Evolutionary conservation across 768 basidiomycete species (phyloP).

Genomic region (Kondoa subrosea): DNA sequence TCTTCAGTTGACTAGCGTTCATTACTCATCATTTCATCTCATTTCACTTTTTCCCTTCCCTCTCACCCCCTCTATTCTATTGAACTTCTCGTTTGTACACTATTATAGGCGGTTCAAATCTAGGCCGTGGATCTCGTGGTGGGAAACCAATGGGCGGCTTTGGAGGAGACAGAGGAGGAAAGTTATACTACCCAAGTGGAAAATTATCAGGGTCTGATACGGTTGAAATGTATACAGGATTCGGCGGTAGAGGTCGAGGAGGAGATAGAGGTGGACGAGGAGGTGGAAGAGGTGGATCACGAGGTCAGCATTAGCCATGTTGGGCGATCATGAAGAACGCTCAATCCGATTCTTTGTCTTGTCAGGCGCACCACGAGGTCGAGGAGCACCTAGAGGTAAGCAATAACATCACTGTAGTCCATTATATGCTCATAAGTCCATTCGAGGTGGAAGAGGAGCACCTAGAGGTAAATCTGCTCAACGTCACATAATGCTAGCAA

Average conservation of each 20-base stretch:
- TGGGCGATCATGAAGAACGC: no score
- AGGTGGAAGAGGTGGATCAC: slow-evolving; percentile 13
- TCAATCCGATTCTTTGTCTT: no score
- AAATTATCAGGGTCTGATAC: slow-evolving; percentile 31
- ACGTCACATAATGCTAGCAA: background rate
- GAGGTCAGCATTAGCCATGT: no score
- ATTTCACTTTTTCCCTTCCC: background rate
- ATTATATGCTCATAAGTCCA: background rate
- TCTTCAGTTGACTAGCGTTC: background rate
- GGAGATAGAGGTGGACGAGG: slow-evolving; percentile 14
- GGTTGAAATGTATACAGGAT: slow-evolving; percentile 32
- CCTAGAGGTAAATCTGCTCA: background rate
- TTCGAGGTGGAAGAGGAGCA: background rate
- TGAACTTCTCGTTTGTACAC: background rate
- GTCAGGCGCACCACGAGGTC: no score
- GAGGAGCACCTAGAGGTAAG: background rate
- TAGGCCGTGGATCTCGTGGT: slow-evolving; percentile 17
- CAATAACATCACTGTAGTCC: background rate
- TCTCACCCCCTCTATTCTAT: background rate
- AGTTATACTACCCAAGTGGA: slow-evolving; percentile 33
- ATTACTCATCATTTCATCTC: slow-evolving; percentile 1
- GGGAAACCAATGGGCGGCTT: slow-evolving; percentile 9
- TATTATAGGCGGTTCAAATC: background rate
- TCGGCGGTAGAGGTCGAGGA: slow-evolving; percentile 27
- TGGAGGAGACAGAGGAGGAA: slow-evolving; percentile 14